A percentile compares a stretch with the other conserved stretches of the same genome.
Evolutionary conservation across 208 protist species (phyloP).

Genomic region (Wallacemonas sp.): DNA sequence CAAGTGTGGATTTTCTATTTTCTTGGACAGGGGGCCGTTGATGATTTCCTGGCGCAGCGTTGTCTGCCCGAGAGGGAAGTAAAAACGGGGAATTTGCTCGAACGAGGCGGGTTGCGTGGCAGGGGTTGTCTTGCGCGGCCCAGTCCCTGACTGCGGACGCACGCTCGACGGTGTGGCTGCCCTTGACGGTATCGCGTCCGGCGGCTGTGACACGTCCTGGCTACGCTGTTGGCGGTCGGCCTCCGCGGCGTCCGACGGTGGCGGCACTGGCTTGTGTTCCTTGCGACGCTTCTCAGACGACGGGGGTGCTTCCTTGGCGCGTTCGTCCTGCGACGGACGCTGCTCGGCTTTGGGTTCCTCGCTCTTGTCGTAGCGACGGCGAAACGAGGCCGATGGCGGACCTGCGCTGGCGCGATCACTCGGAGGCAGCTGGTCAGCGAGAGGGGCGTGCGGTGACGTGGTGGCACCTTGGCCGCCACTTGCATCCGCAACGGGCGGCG

Average conservation of each 20-base stretch:
- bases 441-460: neutral
- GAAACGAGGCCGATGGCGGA: neutral
- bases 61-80: constrained; percentile 68
- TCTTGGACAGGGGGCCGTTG: constrained; percentile 42
- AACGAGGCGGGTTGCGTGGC: constrained; percentile 31
- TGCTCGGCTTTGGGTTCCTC: constrained; percentile 4
- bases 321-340: neutral
- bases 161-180: neutral
- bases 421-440: neutral
- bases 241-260: neutral
- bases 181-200: neutral
- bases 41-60: constrained; percentile 44
- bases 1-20: constrained; percentile 73
- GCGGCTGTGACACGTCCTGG: neutral
- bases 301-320: neutral
- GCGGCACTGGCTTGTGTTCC: neutral
- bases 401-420: neutral
- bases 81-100: constrained; percentile 87
- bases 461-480: neutral
- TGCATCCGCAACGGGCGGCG: neutral
- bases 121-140: neutral
- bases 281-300: constrained; percentile 10
- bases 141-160: neutral
- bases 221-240: neutral
- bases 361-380: constrained; percentile 1